A percentile compares a stretch with the other conserved stretches of the same genome.
These are phyloP conservation scores for Copromyces sp. DNA, from an alignment of 495 filamentous ascomycete genomes.

Conservation along the genomic window DNA sequence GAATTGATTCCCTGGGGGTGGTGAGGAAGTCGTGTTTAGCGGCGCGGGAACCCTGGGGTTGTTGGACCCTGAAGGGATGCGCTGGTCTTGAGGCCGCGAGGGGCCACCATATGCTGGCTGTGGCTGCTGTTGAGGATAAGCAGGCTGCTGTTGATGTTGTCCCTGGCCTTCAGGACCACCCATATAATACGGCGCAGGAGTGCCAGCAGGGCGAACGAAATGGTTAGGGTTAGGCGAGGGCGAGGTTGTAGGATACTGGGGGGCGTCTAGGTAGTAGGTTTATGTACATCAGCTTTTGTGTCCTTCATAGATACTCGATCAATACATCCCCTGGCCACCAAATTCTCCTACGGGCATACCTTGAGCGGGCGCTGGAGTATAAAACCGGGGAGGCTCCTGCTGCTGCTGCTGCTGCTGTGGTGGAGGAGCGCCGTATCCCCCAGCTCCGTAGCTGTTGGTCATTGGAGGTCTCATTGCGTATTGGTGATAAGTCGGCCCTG, in stretches of 20 bases:
- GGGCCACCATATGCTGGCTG: constrained; percentile 31
- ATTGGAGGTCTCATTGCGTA: constrained; percentile 56
- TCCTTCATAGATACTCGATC: constrained; percentile 11
- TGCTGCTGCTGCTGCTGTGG: constrained; percentile 32
- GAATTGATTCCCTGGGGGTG: constrained; percentile 31
- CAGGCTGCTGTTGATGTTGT: constrained; percentile 21
- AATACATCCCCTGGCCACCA: constrained; percentile 18
- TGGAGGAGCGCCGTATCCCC: constrained; percentile 34
- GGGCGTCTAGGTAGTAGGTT: constrained; percentile 13
- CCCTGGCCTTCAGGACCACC: constrained; percentile 36
- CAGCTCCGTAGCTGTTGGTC: constrained; percentile 50
- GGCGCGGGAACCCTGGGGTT: constrained; percentile 27
- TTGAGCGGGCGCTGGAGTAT: constrained; percentile 47
- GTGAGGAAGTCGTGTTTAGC: constrained; percentile 34
- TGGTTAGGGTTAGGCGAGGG: constrained; percentile 38
- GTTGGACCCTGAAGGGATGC: constrained; percentile 29
- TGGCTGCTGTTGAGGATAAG: constrained; percentile 19
- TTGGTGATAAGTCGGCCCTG: constrained; percentile 53
- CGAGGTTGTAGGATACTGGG: constrained; percentile 35
- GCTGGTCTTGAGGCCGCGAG: constrained; percentile 23
- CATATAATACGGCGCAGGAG: constrained; percentile 36
- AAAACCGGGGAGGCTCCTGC: constrained; percentile 59
- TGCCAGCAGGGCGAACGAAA: constrained; percentile 16
- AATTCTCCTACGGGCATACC: constrained; percentile 22
- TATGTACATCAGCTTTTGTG: constrained; percentile 20